Evolutionary conservation across 2,329 filamentous ascomycete genomes (phyloP).

Genomic region (Niveomyces coronatus): DNA sequence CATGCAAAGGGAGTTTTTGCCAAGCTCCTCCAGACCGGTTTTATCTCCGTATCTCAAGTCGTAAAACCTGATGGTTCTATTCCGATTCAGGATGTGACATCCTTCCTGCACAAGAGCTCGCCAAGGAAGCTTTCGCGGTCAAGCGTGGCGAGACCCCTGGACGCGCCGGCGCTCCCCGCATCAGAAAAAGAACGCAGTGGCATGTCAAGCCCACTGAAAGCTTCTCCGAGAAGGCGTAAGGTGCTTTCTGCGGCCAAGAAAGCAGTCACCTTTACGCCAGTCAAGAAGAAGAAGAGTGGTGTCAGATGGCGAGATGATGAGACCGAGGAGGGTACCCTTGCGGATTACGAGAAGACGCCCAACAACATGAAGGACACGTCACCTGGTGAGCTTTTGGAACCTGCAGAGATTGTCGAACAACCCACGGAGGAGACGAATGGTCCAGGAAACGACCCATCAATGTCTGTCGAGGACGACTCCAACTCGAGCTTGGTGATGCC

Average conservation of each 20-base stretch:
- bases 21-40: constrained; percentile 68
- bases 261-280: constrained; percentile 69
- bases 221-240: constrained; percentile 74
- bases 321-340: constrained; percentile 69
- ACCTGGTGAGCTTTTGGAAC: constrained; percentile 39
- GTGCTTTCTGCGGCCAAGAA: constrained; percentile 49
- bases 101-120: constrained; percentile 62
- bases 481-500: constrained; percentile 49
- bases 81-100: constrained; percentile 53
- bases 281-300: constrained; percentile 61
- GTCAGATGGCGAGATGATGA: constrained; percentile 93
- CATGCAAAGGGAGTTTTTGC: constrained; percentile 69
- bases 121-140: constrained; percentile 50
- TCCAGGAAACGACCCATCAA: constrained; percentile 5
- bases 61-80: constrained; percentile 77
- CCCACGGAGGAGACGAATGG: constrained; percentile 7
- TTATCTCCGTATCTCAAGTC: constrained; percentile 65
- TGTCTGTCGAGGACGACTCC: constrained; percentile 33
- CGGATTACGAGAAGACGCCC: constrained; percentile 87
- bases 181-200: constrained; percentile 20
- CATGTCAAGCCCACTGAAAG: constrained; percentile 50
- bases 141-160: constrained; percentile 27
- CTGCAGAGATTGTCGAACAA: constrained; percentile 28
- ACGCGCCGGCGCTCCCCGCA: constrained; percentile 30
- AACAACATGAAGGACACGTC: constrained; percentile 50